Percentiles rank a stretch among this genome's conserved stretches.
Conservation (phyloP, 2,329 filamentous ascomycete genomes). For the Anthostomella pinea region DNA sequence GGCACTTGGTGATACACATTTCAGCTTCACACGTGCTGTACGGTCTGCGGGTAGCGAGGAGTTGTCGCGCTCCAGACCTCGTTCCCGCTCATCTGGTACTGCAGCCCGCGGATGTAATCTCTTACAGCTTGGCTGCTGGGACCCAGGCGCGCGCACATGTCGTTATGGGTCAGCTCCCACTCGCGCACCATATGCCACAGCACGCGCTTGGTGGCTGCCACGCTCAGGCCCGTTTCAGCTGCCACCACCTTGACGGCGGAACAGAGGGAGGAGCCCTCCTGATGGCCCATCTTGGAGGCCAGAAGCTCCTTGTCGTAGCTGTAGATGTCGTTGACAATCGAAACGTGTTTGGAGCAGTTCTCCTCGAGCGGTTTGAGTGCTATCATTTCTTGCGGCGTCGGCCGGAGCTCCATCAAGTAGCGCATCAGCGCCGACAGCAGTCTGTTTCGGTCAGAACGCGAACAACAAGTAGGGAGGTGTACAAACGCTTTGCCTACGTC, state of each 20-base stretch:
- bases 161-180: conserved; percentile 16
- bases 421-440: conserved; percentile 35
- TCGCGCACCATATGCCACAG: conserved; percentile 12
- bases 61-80: conserved; percentile 10
- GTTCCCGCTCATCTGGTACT: conserved; percentile 30
- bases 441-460: too few relatives aligned
- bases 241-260: conserved; percentile 31
- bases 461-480: too few relatives aligned
- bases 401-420: conserved; percentile 33
- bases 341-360: conserved; percentile 37
- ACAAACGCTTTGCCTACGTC: conserved; percentile 39
- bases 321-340: conserved; percentile 39
- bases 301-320: conserved; percentile 39
- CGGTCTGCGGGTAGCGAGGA: too few relatives aligned
- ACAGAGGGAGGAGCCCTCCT: conserved; percentile 30
- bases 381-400: conserved; percentile 25
- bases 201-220: conserved; percentile 13
- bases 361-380: conserved; percentile 27
- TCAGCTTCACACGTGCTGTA: too few relatives aligned
- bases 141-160: conserved; percentile 6
- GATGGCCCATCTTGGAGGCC: conserved; percentile 7
- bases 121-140: too few relatives aligned
- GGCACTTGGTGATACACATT: too few relatives aligned
- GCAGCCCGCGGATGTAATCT: conserved; percentile 32
- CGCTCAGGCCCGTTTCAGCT: conserved; percentile 20